phyloP scores from a whole-genome alignment of 805 yeast species.

The Pichia eremophila region DNA sequence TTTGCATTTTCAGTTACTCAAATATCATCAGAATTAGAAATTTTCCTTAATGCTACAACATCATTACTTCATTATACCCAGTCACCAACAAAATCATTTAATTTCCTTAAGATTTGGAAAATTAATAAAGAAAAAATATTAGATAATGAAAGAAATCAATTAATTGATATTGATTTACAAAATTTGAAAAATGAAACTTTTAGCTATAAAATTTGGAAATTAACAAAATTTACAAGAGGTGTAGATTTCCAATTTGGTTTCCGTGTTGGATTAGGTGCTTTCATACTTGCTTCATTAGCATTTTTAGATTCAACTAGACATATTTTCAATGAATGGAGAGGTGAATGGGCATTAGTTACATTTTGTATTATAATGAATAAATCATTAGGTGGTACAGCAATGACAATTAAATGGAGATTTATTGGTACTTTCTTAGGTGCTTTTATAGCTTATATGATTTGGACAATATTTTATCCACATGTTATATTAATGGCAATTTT shows the following conservation, averaged over 20 bases:
- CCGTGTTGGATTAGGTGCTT: constrained; percentile 71
- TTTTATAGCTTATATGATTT: constrained; percentile 44
- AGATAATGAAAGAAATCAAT: constrained; percentile 6
- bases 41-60: constrained; percentile 36
- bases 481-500: constrained; percentile 39
- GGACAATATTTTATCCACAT: constrained; percentile 52
- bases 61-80: constrained; percentile 13
- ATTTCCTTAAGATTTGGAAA: constrained; percentile 49
- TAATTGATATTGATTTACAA: constrained; percentile 9
- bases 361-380: constrained; percentile 79
- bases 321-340: constrained; percentile 55
- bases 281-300: constrained; percentile 57
- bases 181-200: constrained; percentile 8
- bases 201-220: constrained; percentile 37
- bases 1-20: constrained; percentile 58
- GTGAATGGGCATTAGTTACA: constrained; percentile 81
- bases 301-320: constrained; percentile 47
- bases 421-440: constrained; percentile 74
- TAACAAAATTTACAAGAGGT: constrained; percentile 42
- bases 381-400: constrained; percentile 74
- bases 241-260: constrained; percentile 72
- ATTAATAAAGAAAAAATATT: constrained; percentile 2
- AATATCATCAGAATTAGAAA: constrained; percentile 47
- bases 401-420: constrained; percentile 67
- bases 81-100: constrained; percentile 29